A percentile compares a stretch with the other conserved stretches of the same genome.
Conservation (phyloP, 352 stramenopile species). For the Phytopythium litorale region DNA sequence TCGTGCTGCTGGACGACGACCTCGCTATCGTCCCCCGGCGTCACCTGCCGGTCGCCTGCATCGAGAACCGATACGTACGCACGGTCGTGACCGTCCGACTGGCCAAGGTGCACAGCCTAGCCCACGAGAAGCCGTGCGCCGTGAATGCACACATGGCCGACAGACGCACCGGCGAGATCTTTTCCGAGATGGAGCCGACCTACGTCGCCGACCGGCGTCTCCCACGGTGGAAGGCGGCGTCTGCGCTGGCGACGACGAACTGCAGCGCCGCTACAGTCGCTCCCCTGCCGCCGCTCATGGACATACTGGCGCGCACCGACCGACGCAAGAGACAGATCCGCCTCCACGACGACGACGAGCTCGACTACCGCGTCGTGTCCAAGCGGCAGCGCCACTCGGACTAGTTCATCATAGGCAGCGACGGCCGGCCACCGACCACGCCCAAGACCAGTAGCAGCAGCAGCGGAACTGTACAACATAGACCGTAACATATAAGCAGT, state of each 20-base stretch:
- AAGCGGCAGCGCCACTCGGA: neutral
- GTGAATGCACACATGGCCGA: constrained; percentile 31
- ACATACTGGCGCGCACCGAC: neutral
- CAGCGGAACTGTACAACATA: neutral
- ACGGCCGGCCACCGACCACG: neutral
- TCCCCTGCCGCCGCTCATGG: neutral
- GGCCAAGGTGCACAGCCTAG: constrained; percentile 25
- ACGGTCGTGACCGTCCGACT: constrained; percentile 43
- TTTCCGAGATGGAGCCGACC: neutral
- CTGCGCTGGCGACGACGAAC: neutral
- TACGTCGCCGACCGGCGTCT: neutral
- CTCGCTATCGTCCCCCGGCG: constrained; percentile 14
- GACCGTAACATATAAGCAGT: constrained; percentile 1
- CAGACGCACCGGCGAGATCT: constrained; percentile 16
- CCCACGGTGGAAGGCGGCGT: neutral
- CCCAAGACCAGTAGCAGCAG: neutral
- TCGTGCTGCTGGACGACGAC: constrained; percentile 27
- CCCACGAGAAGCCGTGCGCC: constrained; percentile 28
- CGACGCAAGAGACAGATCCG: constrained; percentile 1
- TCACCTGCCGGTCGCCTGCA: constrained; percentile 17
- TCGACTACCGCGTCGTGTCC: neutral
- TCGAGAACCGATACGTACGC: constrained; percentile 36
- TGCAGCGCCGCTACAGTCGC: neutral
- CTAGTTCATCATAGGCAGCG: neutral
- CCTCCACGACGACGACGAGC: neutral